Conservation (phyloP, 2,329 filamentous ascomycete species). For the Sporothrix pseudoabietina region DNA sequence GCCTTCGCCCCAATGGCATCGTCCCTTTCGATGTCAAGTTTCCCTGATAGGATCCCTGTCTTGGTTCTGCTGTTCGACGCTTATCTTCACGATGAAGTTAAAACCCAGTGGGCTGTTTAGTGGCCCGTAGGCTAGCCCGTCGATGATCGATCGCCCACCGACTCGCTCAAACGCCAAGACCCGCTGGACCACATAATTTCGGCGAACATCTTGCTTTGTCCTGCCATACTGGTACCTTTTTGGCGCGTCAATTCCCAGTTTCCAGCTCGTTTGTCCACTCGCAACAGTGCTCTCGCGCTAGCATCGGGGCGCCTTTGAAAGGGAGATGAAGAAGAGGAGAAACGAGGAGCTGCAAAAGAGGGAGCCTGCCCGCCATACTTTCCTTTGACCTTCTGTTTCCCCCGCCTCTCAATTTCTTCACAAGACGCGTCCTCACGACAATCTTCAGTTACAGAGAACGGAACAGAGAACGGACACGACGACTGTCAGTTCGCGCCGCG, state of each 20-base stretch:
- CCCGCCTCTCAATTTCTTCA: not conserved
- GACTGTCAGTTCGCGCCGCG: not conserved
- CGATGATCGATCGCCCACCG: slow-evolving; percentile 27
- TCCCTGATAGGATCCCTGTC: not conserved
- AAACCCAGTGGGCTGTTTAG: not conserved
- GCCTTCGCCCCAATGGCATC: not conserved
- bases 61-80: not conserved
- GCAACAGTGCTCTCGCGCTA: slow-evolving; percentile 18
- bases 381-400: not conserved
- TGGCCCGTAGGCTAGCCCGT: not conserved
- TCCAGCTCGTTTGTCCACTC: slow-evolving; percentile 11
- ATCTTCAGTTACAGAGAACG: not conserved
- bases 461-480: not conserved
- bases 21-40: not conserved
- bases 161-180: slow-evolving; percentile 28
- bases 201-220: slow-evolving; percentile 14
- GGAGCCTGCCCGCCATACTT: slow-evolving; percentile 15
- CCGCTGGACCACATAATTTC: slow-evolving; percentile 21
- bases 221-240: not conserved
- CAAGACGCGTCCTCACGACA: not conserved
- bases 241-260: not conserved
- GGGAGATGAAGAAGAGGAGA: slow-evolving; percentile 1
- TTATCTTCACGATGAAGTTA: not conserved
- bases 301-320: not conserved
- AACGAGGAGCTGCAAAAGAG: slow-evolving; percentile 8